Percentiles rank a stretch among this genome's conserved stretches.
These are phyloP conservation scores for Alopecurus myosuroides DNA, from an alignment of 176 grass and related monocot genomes.

Conservation along the genomic window DNA sequence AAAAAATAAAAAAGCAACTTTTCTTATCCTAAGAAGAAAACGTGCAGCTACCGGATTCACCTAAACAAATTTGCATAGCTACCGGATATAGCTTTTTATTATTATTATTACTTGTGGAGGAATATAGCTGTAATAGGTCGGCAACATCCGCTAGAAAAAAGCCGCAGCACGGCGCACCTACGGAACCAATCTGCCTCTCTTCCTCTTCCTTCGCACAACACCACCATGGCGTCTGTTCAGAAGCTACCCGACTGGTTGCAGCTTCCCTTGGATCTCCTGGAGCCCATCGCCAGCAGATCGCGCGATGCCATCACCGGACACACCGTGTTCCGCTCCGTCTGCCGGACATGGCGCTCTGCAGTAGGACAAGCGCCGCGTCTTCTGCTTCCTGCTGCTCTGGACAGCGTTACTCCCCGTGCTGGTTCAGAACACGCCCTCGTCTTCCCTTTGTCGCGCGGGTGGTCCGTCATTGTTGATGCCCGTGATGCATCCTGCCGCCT, in stretches of 20 bases:
- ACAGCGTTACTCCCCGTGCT: not conserved
- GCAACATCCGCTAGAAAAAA: not conserved
- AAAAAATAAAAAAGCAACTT: too few species aligned
- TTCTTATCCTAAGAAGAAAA: not conserved
- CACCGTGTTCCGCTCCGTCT: slow-evolving; percentile 6
- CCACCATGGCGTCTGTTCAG: not conserved
- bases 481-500: slow-evolving; percentile 15
- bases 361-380: not conserved
- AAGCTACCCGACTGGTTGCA: not conserved
- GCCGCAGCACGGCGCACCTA: not conserved
- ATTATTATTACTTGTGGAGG: too few species aligned
- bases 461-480: not conserved
- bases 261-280: not conserved
- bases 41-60: not conserved
- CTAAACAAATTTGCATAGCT: not conserved
- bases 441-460: slow-evolving; percentile 3
- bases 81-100: not conserved
- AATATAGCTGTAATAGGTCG: not conserved
- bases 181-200: not conserved
- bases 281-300: not conserved
- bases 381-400: not conserved
- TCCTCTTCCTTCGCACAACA: not conserved
- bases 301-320: not conserved
- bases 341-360: not conserved
- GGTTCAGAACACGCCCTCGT: not conserved